A percentile compares a stretch with the other conserved stretches of the same genome.
Conservation (phyloP, 2,329 filamentous ascomycete species). For the Diaporthe eres region DNA sequence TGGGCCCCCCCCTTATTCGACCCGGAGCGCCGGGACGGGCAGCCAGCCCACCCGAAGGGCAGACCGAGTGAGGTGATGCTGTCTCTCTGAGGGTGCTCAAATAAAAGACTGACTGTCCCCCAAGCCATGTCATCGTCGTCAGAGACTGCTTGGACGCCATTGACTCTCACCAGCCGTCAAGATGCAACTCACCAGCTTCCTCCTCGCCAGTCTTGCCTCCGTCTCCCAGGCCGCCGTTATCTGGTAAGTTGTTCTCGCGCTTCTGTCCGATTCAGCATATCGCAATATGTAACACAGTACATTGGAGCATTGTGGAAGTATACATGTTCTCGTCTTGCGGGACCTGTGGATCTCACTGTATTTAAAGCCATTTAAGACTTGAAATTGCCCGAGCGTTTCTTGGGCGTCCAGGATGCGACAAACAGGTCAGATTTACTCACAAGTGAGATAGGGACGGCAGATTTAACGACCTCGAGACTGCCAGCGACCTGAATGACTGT, state of each 20-base stretch:
- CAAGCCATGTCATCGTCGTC: neutral
- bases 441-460: conserved; percentile 5
- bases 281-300: neutral
- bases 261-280: neutral
- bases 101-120: conserved; percentile 3
- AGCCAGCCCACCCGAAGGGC: neutral
- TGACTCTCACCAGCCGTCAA: neutral
- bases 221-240: conserved; percentile 39
- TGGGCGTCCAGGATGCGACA: neutral
- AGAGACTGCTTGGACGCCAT: neutral
- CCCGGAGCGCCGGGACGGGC: conserved; percentile 12
- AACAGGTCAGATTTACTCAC: neutral
- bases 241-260: neutral
- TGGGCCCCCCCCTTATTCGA: conserved; percentile 25
- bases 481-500: conserved; percentile 26
- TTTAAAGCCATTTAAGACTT: neutral
- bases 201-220: conserved; percentile 33
- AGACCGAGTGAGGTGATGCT: neutral
- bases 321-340: neutral
- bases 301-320: neutral
- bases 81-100: neutral
- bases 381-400: too few species aligned
- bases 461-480: conserved; percentile 10
- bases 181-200: conserved; percentile 32
- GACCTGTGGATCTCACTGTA: neutral